A percentile compares a stretch with the other conserved stretches of the same genome.
These are phyloP conservation scores for Sugiyamaella xylanicola DNA, from an alignment of 1,139 yeast genomes.

Conservation along the genomic window DNA sequence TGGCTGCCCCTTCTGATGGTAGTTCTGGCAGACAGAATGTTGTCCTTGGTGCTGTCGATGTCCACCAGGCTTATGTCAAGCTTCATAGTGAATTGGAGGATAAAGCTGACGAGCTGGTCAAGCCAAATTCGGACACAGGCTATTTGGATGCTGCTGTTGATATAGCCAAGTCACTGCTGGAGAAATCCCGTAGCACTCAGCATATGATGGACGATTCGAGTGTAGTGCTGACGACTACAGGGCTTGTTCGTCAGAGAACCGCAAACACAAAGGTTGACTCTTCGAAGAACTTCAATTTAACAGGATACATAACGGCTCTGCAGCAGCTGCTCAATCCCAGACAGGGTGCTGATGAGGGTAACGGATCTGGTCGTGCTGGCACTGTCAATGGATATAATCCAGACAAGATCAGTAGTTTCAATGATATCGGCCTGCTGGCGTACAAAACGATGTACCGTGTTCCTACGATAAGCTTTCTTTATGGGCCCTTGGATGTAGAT, in stretches of 20 bases:
- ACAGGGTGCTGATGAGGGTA: too few relatives aligned
- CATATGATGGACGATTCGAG: constrained; percentile 21
- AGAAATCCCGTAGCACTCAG: constrained; percentile 9
- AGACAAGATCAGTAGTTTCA: constrained; percentile 7
- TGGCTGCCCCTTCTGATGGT: neutral
- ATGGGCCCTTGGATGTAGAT: constrained; percentile 74
- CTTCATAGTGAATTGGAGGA: constrained; percentile 16
- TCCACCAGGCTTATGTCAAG: constrained; percentile 18
- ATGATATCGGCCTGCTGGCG: constrained; percentile 48
- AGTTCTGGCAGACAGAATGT: too few relatives aligned
- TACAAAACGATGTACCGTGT: constrained; percentile 54
- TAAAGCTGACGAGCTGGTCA: constrained; percentile 17
- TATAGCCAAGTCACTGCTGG: constrained; percentile 7
- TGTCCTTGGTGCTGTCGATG: too few relatives aligned
- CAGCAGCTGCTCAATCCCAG: constrained; percentile 16
- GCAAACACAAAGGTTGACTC: constrained; percentile 21
- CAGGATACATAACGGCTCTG: constrained; percentile 19
- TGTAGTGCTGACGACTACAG: constrained; percentile 17
- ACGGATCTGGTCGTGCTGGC: too few relatives aligned
- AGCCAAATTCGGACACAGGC: constrained; percentile 1
- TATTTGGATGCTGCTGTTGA: constrained; percentile 5
- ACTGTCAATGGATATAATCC: constrained; percentile 2
- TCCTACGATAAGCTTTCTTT: constrained; percentile 58
- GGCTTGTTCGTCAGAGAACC: constrained; percentile 18
- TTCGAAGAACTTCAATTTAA: constrained; percentile 22